Percentiles rank a stretch among this genome's conserved stretches.
These are phyloP conservation scores for Postia placenta DNA, from an alignment of 768 basidiomycete genomes.

Conservation along the genomic window DNA sequence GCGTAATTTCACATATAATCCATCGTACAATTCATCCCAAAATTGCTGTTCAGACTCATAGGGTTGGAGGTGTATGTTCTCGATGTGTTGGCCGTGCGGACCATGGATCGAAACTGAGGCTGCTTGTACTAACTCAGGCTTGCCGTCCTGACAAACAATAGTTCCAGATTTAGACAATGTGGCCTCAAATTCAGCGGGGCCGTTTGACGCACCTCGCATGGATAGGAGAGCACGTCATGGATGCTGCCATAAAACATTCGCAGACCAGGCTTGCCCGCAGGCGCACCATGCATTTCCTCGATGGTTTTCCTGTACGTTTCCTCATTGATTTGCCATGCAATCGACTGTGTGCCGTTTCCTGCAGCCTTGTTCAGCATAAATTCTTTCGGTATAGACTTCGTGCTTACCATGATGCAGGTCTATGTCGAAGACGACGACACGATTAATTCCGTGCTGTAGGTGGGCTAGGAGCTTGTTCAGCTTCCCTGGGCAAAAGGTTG, in stretches of 20 bases:
- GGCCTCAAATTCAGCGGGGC: too few species aligned
- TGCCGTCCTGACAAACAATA: slow-evolving; percentile 59
- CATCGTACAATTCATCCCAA: slow-evolving; percentile 65
- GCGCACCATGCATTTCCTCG: slow-evolving; percentile 38
- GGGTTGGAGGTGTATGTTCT: slow-evolving; percentile 77
- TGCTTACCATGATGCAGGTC: slow-evolving; percentile 80
- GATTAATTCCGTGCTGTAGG: slow-evolving; percentile 67
- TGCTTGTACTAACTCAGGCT: slow-evolving; percentile 70
- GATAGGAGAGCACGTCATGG: slow-evolving; percentile 91
- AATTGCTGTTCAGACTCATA: slow-evolving; percentile 73
- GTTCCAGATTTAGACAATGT: not conserved
- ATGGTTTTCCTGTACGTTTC: slow-evolving; percentile 70
- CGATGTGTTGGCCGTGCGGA: slow-evolving; percentile 81
- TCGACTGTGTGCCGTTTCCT: slow-evolving; percentile 94
- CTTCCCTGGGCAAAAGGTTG: not conserved
- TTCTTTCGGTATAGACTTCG: not conserved
- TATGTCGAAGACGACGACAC: slow-evolving; percentile 86
- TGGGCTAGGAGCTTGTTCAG: slow-evolving; percentile 53
- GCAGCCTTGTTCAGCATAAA: slow-evolving; percentile 5
- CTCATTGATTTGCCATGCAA: slow-evolving; percentile 89
- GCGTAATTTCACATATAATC: slow-evolving; percentile 56
- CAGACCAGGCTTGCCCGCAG: slow-evolving; percentile 36
- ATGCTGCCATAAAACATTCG: slow-evolving; percentile 84
- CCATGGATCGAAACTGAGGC: slow-evolving; percentile 79
- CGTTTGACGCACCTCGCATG: slow-evolving; percentile 64